A percentile compares a stretch with the other conserved stretches of the same genome.
Conservation (phyloP, 371 early-diverging fungal genomes). For the Rhizopus sp. region DNA sequence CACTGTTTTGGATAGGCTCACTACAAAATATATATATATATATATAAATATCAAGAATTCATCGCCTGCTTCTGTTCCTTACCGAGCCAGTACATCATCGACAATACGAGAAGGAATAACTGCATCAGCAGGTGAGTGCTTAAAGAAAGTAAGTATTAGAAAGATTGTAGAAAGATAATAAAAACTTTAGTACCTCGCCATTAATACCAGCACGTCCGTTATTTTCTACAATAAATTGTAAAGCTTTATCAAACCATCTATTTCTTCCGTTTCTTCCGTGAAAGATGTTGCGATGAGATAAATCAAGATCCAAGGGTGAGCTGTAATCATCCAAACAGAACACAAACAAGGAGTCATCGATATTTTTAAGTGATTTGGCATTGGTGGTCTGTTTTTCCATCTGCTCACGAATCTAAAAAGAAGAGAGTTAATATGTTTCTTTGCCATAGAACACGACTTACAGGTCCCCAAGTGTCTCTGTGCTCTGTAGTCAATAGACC, state of each 20-base stretch:
- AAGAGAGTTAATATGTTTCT: too few relatives aligned
- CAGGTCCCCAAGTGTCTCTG: conserved; percentile 80
- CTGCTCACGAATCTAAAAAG: conserved; percentile 34
- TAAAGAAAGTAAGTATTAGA: conserved; percentile 6
- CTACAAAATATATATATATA: conserved; percentile 23
- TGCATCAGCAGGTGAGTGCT: conserved; percentile 92
- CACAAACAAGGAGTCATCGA: conserved; percentile 83
- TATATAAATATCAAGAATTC: neutral
- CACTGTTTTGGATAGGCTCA: conserved; percentile 52
- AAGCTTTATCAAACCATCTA: conserved; percentile 95
- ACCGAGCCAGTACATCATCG: conserved; percentile 63
- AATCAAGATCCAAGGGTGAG: conserved; percentile 59
- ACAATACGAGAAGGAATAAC: conserved; percentile 83
- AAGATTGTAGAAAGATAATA: conserved; percentile 3
- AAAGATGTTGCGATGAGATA: conserved; percentile 75
- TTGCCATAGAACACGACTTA: conserved; percentile 4
- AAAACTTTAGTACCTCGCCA: conserved; percentile 75
- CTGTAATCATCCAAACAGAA: conserved; percentile 84
- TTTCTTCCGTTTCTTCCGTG: conserved; percentile 79
- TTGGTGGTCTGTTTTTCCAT: conserved; percentile 52
- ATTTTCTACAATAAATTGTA: conserved; percentile 83
- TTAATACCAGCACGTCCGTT: conserved; percentile 92
- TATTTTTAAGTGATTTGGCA: conserved; percentile 60
- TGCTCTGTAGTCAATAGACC: conserved; percentile 82
- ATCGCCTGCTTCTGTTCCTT: conserved; percentile 15